Conservation (phyloP, 2,329 filamentous ascomycete genomes). For the Chaetomium sp. region DNA sequence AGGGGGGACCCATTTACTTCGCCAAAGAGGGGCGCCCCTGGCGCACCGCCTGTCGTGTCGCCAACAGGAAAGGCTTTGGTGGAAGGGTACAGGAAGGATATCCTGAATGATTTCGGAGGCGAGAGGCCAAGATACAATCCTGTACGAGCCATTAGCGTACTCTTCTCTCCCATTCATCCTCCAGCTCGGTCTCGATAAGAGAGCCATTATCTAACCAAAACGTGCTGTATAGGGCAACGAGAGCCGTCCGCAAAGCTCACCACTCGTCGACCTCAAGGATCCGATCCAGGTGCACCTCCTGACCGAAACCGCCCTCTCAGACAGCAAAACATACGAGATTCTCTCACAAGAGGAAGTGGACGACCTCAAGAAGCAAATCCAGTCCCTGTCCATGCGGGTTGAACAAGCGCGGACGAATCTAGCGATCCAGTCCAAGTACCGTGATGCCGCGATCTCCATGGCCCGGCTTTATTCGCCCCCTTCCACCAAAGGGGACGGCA, state of each 20-base stretch:
- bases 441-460: constrained; percentile 85
- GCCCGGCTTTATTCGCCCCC: constrained; percentile 65
- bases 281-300: constrained; percentile 82
- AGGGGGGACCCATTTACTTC: constrained; percentile 28
- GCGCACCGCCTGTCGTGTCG: constrained; percentile 27
- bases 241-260: constrained; percentile 48
- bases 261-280: constrained; percentile 57
- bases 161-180: neutral
- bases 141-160: constrained; percentile 36
- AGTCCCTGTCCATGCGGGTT: constrained; percentile 65
- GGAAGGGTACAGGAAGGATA: constrained; percentile 53
- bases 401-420: constrained; percentile 78
- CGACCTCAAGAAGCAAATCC: constrained; percentile 78
- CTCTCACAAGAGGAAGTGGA: constrained; percentile 90
- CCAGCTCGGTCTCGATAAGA: neutral
- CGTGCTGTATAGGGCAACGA: constrained; percentile 39
- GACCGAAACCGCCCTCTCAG: constrained; percentile 85
- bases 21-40: constrained; percentile 25
- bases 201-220: constrained; percentile 8
- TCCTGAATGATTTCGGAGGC: constrained; percentile 47
- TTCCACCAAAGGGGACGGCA: constrained; percentile 31
- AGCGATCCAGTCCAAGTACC: constrained; percentile 84
- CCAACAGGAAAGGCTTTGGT: constrained; percentile 46
- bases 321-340: constrained; percentile 80
- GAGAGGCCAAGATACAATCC: constrained; percentile 51